Evolutionary conservation across 202 grass and related monocot genomes (phyloP), one percentile per base, ranked within the genome.

Genomic region (Cymbopogon flexuosus): DNA sequence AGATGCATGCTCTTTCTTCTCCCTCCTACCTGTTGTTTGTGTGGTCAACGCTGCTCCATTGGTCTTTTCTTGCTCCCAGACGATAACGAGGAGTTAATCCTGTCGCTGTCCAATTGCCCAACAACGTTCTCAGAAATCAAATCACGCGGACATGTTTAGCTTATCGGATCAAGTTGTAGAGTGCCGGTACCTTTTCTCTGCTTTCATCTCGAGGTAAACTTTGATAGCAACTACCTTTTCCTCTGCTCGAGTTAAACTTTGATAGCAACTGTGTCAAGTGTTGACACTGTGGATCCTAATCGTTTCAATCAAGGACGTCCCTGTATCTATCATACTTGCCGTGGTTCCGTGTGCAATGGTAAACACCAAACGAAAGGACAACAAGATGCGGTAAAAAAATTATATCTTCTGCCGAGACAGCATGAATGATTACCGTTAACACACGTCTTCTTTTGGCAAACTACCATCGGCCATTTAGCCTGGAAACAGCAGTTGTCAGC

Each of bases 61-160:
- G 24, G n/a, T 31, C 52, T 31, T 69, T 3, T 60, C 29, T 46
- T 83, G 42, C 31, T 71, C 57, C 46, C 29, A 22, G 6, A 46
- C 4, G 11, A 30, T 66, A 58, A 27, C 59, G 29, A 59, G 42
- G 64, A 72, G 61, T 66, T 46, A 35, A 81, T 70, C 59, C 61
- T 43, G 73, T 74, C 73, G 4, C 10, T 68, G 66, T 73, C 68
- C 65, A 21, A 56, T 61, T 37, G 68, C 68, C 13, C 57, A 79
- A 40, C 49, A 64, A 27, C 22, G 6, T 73, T 73, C 22, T 78
- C 65, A 66, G 13, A 39, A 18, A 61, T 77, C 6, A 46, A 77
- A 57, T 22, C n/a, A 16, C 42, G 12, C 5, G 11, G 41, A 14
- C 45, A 80, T 72, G 52, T 2, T 3, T 57, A 18, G 13, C 19